Evolutionary conservation across 257 asterid genomes (phyloP).

Genomic region (Ilex aquifolium): DNA sequence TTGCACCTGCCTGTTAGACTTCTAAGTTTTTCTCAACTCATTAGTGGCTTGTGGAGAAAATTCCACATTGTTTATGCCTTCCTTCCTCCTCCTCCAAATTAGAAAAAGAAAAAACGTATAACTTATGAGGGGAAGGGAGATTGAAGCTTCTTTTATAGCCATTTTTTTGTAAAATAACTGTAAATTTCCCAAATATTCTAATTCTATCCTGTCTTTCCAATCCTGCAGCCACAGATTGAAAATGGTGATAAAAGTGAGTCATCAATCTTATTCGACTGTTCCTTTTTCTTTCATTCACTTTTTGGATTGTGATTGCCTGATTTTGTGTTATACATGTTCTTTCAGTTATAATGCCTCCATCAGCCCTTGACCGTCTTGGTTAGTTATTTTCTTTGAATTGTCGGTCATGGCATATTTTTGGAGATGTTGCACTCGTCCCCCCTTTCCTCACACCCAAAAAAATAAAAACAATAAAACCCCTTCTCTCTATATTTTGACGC

Average conservation of each 20-base stretch:
- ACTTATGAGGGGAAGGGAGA: not conserved
- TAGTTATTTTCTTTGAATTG: conserved; percentile 11
- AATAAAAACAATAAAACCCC: not conserved
- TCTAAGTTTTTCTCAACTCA: no score
- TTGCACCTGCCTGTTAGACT: no score
- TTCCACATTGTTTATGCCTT: no score
- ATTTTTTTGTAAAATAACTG: not conserved
- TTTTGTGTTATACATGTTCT: conserved; percentile 4
- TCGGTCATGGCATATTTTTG: not conserved
- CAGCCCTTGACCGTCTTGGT: conserved; percentile 98
- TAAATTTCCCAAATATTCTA: conserved; percentile 9
- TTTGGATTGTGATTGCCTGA: conserved; percentile 6
- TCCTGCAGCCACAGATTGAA: conserved; percentile 88
- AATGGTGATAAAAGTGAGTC: conserved; percentile 88
- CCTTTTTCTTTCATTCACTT: not conserved
- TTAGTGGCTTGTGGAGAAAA: no score
- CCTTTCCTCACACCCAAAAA: not conserved
- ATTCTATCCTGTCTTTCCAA: conserved; percentile 8
- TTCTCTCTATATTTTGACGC: not conserved
- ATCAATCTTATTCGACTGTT: not conserved
- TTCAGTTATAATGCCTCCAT: conserved; percentile 98
- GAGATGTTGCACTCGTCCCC: not conserved
- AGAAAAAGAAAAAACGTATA: no score
- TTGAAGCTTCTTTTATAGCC: not conserved
- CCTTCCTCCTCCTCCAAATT: no score